Evolutionary conservation across 306 rosid genomes (phyloP).

Genomic region (Arachis hypogaea): DNA sequence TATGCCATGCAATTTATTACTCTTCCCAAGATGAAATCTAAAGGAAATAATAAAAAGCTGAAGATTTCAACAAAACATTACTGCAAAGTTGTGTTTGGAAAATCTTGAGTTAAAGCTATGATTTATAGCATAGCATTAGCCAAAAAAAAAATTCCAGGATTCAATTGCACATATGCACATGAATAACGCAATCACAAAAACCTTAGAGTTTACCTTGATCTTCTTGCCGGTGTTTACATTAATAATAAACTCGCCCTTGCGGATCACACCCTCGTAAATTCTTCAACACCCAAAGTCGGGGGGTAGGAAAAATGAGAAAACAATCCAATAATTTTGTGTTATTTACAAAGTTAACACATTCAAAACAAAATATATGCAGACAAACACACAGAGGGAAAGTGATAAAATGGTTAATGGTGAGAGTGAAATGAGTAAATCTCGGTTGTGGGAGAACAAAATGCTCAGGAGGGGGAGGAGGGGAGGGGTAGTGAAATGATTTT

Average conservation of each 20-base stretch:
- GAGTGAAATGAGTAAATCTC: too few relatives aligned
- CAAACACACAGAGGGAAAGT: too few relatives aligned
- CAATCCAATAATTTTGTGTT: constrained; percentile 18
- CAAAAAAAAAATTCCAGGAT: constrained; percentile 3
- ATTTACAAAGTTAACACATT: constrained; percentile 20
- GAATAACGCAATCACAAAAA: constrained; percentile 19
- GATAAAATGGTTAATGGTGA: too few relatives aligned
- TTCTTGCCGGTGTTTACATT: constrained; percentile 91
- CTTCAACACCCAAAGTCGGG: constrained; percentile 43
- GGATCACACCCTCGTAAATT: constrained; percentile 89
- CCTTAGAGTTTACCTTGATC: constrained; percentile 67
- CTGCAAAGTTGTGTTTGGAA: not conserved
- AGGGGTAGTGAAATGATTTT: too few relatives aligned
- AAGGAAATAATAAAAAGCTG: not conserved
- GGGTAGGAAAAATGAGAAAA: not conserved
- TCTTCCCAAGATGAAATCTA: too few relatives aligned
- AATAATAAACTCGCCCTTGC: constrained; percentile 88
- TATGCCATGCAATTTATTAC: too few relatives aligned
- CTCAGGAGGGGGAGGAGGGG: too few relatives aligned
- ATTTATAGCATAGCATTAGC: not conserved
- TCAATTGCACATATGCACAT: not conserved
- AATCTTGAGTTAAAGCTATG: not conserved
- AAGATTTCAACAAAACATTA: constrained; percentile 17
- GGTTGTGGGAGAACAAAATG: too few relatives aligned
- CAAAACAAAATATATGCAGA: not conserved